Evolutionary conservation across 1,284 basidiomycete genomes (phyloP).

Genomic region (Cutaneotrichosporon dermatis): DNA sequence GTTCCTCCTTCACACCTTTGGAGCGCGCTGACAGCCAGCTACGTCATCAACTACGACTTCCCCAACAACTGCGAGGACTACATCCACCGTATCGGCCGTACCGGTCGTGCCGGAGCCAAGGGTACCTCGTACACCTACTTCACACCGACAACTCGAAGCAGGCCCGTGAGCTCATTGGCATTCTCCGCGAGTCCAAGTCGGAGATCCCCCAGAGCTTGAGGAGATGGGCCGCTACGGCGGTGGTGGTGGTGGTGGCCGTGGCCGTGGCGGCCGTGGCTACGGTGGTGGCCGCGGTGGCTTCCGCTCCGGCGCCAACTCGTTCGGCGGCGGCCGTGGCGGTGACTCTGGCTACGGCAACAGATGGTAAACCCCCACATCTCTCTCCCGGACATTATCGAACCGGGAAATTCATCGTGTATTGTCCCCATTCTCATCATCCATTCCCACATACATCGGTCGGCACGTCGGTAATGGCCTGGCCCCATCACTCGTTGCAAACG

Average conservation of each 20-base stretch:
- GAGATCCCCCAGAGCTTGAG: constrained; percentile 78
- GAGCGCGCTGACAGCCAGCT: constrained; percentile 19
- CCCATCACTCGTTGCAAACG: not conserved
- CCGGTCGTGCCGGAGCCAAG: constrained; percentile 55
- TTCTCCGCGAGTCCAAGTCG: constrained; percentile 86
- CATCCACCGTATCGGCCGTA: constrained; percentile 57
- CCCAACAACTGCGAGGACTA: constrained; percentile 64
- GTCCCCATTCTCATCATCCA: not conserved
- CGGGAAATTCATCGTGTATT: not conserved
- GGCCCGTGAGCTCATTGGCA: constrained; percentile 83
- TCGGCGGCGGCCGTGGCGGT: constrained; percentile 40
- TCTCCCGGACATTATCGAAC: not conserved
- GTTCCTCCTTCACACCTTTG: not conserved
- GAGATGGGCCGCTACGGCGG: constrained; percentile 88
- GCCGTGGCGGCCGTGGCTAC: constrained; percentile 51
- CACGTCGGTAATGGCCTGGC: not conserved
- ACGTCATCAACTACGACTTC: constrained; percentile 77
- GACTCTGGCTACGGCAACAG: constrained; percentile 40
- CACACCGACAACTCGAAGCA: constrained; percentile 88
- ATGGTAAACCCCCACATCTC: constrained; percentile 19
- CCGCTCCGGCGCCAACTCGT: constrained; percentile 23
- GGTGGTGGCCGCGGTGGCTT: constrained; percentile 51
- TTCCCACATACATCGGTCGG: not conserved
- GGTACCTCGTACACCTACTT: constrained; percentile 91
- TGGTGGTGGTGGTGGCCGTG: constrained; percentile 48